Base-by-base conservation (phyloP, 768 basidiomycete species). In the Mrakia frigida region DNA sequence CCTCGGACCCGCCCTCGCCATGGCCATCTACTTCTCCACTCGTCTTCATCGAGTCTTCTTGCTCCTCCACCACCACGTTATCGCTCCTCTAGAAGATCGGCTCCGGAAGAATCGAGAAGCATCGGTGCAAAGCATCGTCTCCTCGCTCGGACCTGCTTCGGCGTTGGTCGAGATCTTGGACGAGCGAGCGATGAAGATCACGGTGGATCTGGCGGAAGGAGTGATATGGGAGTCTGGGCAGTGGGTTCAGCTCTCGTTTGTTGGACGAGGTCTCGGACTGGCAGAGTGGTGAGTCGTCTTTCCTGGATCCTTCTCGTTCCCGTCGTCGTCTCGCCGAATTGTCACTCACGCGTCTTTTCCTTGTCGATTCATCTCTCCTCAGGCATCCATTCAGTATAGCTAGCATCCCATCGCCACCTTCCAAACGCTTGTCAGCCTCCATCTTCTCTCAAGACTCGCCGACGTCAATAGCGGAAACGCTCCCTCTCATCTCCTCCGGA, bases 161-260 rank as follows among this genome's bases (percentile, higher is more conserved):
- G 72, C 60, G 10, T 28, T 63, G 7, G 33, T 75, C 9, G 74
- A 75, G 37, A 37, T 52, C 39, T 25, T 75, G 52, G 74, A 75
- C 56, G 74, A 75, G 74, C 68, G 74, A 5, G 68, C 65, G 25
- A 59, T 75, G 68, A 33, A 67, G 23, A 50, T 75, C 53, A n/a
- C n/a, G 37, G 28, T 75, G 39, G 68, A 70, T 16, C 39, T 75
- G 7, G 35, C 56, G 3, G 68, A 67, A 16, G 39, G 13, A 28
- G 61, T 63, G 33, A 31, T 33, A 11, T 75, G 74, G 74, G 37
- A 70, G 23, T 68, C 74, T 31, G 74, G 74, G 14, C 65, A 75
- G 25, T 75, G 74, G 74, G 68, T 43, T n/a, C 53, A 59, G 74
- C 28, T 73, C 9, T 60, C 53, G 35, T 73, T 75, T 31, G 68